Conservation (phyloP, 2,329 filamentous ascomycete species). For the Grosmannia serpens region DNA sequence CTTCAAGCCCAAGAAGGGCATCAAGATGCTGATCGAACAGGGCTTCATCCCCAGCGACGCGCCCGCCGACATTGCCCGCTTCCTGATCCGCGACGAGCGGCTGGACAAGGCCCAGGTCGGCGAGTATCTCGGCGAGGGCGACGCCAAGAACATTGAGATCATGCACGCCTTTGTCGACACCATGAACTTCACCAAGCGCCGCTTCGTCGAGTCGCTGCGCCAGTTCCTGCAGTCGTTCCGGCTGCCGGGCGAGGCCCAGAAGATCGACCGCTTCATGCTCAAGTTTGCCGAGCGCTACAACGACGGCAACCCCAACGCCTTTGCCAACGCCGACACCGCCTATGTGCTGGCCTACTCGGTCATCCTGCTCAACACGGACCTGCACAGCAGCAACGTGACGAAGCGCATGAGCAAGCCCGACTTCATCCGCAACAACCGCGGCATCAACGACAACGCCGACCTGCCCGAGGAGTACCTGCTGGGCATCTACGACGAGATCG, state of each 20-base stretch:
- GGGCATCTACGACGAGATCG: conserved; percentile 87
- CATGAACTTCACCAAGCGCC: conserved; percentile 86
- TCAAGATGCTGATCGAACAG: conserved; percentile 72
- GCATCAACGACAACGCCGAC: conserved; percentile 94
- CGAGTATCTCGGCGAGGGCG: conserved; percentile 89
- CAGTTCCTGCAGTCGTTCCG: conserved; percentile 92
- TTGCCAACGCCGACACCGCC: conserved; percentile 94
- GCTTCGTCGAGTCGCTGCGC: conserved; percentile 85
- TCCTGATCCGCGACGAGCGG: conserved; percentile 69
- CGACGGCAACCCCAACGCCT: conserved; percentile 89
- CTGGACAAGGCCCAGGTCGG: conserved; percentile 88
- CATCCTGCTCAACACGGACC: conserved; percentile 91
- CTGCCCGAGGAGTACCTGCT: conserved; percentile 85
- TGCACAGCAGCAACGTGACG: conserved; percentile 77
- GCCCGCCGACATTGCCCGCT: conserved; percentile 72
- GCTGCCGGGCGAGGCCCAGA: conserved; percentile 89
- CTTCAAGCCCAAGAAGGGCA: conserved; percentile 90
- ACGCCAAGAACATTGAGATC: conserved; percentile 84
- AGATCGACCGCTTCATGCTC: conserved; percentile 98
- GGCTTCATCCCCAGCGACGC: conserved; percentile 75
- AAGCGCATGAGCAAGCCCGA: conserved; percentile 90
- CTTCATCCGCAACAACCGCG: conserved; percentile 97
- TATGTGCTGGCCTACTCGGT: conserved; percentile 95
- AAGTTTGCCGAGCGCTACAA: conserved; percentile 97
- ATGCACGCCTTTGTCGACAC: conserved; percentile 97